Base-by-base conservation (phyloP, 1,284 basidiomycete genomes). In the Ceraceosorus guamensis region DNA sequence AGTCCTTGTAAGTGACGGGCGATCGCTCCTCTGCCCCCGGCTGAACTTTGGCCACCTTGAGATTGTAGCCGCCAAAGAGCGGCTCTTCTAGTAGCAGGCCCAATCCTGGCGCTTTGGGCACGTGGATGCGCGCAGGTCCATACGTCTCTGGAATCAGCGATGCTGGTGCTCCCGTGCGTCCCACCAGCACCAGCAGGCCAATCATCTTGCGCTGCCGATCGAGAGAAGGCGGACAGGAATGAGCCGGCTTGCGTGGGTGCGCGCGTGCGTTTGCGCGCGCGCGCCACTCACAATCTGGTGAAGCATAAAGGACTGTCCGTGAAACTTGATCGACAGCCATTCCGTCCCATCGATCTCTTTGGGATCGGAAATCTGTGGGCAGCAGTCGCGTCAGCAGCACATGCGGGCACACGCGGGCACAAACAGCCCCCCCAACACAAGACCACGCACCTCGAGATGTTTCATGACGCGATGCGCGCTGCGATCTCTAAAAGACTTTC, bases 291-390 rank as follows among this genome's bases (percentile, higher is more conserved):
- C 81, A 63, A 84, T 82, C 71, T 98, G 93, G 77, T 99, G 93
- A 56, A 98, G 79, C 95, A 99, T 98, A 77, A 99, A 99, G 67
- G 89, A 92, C 77, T 98, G 95, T 0, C 93, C 95, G 71, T 97
- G 91, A 72, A 97, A 87, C 63, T 88, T 82, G 35, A 98, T 86
- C 50, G 87, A 88, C 50, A 98, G 85, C 92, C 93, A 98, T 74
- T 99, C 93, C 1, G 89, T 92, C 34, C 86, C 86, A 16, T 89
- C 88, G 66, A 91, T 87, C 4, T 93, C 85, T 4, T 82, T 62
- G 3, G 71, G 68, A 5, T 71, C 71, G 13, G 71, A 72, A 48
- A 75, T 66, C 11, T 61, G 60, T n/a, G n/a, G n/a, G n/a, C 13
- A 70, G 48, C 46, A 50, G 13, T 56, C 69, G 70, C 67, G 68